Evolutionary conservation across 2,329 filamentous ascomycete species (phyloP), one percentile per base, ranked within the genome.

Genomic region (Diaporthe sp.): DNA sequence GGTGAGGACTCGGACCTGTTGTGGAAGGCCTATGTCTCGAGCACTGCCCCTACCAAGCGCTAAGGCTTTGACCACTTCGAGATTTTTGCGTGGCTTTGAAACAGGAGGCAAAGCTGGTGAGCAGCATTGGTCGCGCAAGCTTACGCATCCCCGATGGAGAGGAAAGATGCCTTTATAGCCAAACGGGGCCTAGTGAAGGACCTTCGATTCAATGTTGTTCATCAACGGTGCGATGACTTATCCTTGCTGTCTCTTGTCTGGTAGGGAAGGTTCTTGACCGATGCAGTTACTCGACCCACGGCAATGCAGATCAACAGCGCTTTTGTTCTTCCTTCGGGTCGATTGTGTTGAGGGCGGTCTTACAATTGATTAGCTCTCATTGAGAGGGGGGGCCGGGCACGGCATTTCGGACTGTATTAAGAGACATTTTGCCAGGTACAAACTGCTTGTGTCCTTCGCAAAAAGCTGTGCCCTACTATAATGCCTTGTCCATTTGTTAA

Each of bases 21-120:
- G 45, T 67, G 61, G 61, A 67, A 52, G n/a, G 61, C 47, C 19
- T 52, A 38, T 19, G 61, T 38, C 8, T 28, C 61, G 22, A 19
- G 13, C 45, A 33, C 13, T 22, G 15, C 45, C 25, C 12, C 42
- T 52, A n/a, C 15, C 22, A 52, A 67, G 22, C 30, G 6, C 22
- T 67, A 30, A 67, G 30, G 13, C 30, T 12, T 15, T 10, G 12
- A 47, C 10, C 30, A 17, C 30, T 17, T 22, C 22, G 25, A 19
- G 3, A n/a, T 19, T 19, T 19, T 50, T 52, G 13, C 8, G 28
- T 38, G 19, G 30, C 22, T 45, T 52, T n/a, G 1, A 28, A 4
- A 28, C 25, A 25, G 5, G 13, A 38, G 45, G 13, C 10, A 35
- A 17, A 22, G 55, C 4, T 17, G 25, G 10, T 13, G 30, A n/a